phyloP scores from a whole-genome alignment of 2,329 filamentous ascomycete species.

The Trichoderma oligosporum region DNA sequence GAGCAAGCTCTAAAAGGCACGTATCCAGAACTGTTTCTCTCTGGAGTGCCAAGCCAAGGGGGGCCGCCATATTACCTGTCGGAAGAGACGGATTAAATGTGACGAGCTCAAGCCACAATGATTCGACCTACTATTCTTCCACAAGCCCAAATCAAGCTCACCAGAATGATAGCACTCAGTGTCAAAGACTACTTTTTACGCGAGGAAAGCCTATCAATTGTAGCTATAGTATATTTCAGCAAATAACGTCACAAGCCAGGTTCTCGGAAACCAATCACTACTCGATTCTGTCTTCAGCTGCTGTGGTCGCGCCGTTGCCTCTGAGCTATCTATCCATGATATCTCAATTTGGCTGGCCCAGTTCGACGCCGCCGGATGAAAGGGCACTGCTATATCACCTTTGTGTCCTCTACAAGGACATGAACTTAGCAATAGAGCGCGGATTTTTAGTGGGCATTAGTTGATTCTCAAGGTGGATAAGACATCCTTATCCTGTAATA shows the following conservation, averaged over 20 bases:
- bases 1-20: too few species aligned
- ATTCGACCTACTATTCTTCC: neutral
- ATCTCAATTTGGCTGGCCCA: neutral
- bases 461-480: neutral
- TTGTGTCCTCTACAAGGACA: neutral
- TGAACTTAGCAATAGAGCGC: neutral
- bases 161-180: neutral
- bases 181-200: neutral
- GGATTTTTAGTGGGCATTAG: neutral
- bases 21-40: too few species aligned
- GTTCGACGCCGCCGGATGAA: neutral
- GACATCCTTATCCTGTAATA: neutral
- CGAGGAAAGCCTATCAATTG: neutral
- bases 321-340: neutral
- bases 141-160: neutral
- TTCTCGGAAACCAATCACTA: too few species aligned
- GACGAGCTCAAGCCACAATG: neutral
- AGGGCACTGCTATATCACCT: neutral
- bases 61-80: neutral
- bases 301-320: neutral
- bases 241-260: neutral
- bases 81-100: neutral
- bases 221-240: neutral
- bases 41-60: too few species aligned
- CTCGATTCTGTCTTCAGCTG: neutral